Conservation (phyloP, 306 rosid genomes). For the Chamaecrista fasciculata region DNA sequence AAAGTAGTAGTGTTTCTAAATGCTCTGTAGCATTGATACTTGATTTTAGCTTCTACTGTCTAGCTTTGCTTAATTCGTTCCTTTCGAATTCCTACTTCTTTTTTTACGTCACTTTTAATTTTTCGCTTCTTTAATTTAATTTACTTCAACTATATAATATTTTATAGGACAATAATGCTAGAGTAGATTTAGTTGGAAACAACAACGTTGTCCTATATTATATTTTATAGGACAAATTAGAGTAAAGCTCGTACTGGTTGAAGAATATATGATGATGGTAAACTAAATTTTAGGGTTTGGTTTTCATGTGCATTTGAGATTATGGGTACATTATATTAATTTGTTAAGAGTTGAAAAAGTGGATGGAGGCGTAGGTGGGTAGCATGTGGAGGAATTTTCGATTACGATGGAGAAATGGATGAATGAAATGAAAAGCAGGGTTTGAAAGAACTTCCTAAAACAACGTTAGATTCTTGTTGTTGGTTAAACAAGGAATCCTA, state of each 20-base stretch:
- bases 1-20: constrained; percentile 23
- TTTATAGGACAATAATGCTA: neutral
- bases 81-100: neutral
- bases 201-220: too few species aligned
- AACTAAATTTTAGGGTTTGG: constrained; percentile 30
- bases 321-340: too few species aligned
- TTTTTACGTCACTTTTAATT: neutral
- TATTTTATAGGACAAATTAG: neutral
- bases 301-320: neutral
- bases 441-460: constrained; percentile 45
- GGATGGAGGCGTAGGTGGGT: constrained; percentile 36
- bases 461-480: constrained; percentile 47
- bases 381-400: constrained; percentile 41
- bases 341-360: neutral
- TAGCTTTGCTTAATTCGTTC: neutral
- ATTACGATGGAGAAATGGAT: constrained; percentile 29
- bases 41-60: neutral
- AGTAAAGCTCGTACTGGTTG: neutral
- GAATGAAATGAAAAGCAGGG: constrained; percentile 45
- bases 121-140: constrained; percentile 13
- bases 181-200: too few species aligned
- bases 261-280: constrained; percentile 30
- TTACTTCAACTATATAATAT: too few species aligned
- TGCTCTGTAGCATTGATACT: neutral
- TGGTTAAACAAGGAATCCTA: constrained; percentile 45